Conservation (phyloP, 1,284 basidiomycete species). For the Takashimella koratensis region DNA sequence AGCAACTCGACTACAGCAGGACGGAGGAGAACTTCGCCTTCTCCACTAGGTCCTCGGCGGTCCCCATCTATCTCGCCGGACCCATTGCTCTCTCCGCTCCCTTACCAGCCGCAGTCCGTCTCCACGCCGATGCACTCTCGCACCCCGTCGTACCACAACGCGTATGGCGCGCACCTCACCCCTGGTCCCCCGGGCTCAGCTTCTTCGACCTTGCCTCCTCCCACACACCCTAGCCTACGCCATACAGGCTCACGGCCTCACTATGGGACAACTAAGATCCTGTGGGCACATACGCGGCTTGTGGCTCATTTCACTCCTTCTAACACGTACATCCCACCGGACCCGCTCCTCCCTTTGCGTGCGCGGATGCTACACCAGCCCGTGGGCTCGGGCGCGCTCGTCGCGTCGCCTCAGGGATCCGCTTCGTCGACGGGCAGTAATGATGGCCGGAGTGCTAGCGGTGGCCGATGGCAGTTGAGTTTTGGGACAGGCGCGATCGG, state of each 20-base stretch:
- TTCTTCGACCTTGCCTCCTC: constrained; percentile 15
- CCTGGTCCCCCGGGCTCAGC: constrained; percentile 3
- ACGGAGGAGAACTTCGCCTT: neutral
- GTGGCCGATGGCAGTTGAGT: constrained; percentile 33
- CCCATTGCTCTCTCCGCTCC: constrained; percentile 3
- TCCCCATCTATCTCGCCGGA: neutral
- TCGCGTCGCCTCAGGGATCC: constrained; percentile 26
- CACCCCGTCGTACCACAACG: constrained; percentile 37
- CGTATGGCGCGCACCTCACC: constrained; percentile 24
- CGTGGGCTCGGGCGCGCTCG: constrained; percentile 42
- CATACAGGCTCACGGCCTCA: constrained; percentile 18
- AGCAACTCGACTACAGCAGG: neutral
- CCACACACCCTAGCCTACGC: constrained; percentile 28
- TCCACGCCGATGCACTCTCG: constrained; percentile 8
- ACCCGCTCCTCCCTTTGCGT: constrained; percentile 48
- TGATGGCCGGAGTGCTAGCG: neutral
- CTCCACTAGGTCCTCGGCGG: neutral
- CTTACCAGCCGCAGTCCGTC: neutral
- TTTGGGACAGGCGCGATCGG: constrained; percentile 47
- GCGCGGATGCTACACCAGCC: constrained; percentile 46
- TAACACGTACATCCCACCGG: constrained; percentile 47
- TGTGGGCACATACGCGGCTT: constrained; percentile 48
- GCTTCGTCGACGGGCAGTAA: constrained; percentile 5
- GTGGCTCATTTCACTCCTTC: constrained; percentile 47
- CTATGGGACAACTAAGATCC: constrained; percentile 35